A percentile compares a stretch with the other conserved stretches of the same genome.
Evolutionary conservation across 768 basidiomycete genomes (phyloP).

Genomic region (Daedalea quercina): DNA sequence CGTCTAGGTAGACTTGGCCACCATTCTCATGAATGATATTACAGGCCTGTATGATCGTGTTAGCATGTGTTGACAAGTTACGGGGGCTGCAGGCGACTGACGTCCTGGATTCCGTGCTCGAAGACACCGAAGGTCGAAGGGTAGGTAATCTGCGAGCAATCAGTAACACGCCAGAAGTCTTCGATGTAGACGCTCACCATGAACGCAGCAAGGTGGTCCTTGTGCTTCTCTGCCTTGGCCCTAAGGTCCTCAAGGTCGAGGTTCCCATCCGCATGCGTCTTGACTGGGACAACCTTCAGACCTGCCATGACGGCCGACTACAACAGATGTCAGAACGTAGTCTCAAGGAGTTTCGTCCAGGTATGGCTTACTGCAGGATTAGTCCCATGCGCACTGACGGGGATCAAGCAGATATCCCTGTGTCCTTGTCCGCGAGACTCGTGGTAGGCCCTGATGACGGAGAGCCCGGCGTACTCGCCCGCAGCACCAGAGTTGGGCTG

Average conservation of each 20-base stretch:
- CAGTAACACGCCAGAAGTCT: not conserved
- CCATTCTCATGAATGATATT: conserved; percentile 91
- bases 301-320: conserved; percentile 97
- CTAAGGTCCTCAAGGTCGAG: conserved; percentile 83
- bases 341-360: not conserved
- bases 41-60: conserved; percentile 54
- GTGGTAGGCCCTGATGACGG: conserved; percentile 91
- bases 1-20: conserved; percentile 97
- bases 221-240: conserved; percentile 85
- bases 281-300: conserved; percentile 93
- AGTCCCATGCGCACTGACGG: conserved; percentile 94
- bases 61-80: not conserved
- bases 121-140: conserved; percentile 98
- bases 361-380: conserved; percentile 80
- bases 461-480: conserved; percentile 95
- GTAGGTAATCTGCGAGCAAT: conserved; percentile 70
- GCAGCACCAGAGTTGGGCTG: conserved; percentile 99
- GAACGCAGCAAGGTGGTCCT: conserved; percentile 88
- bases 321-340: conserved; percentile 3
- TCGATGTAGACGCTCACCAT: conserved; percentile 52
- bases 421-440: conserved; percentile 80
- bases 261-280: conserved; percentile 80
- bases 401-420: conserved; percentile 89
- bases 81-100: conserved; percentile 20
- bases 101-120: conserved; percentile 81